Evolutionary conservation across 148 eudicot species (phyloP), one percentile per base, ranked within the genome.

Genomic region (Beta vulgaris): DNA sequence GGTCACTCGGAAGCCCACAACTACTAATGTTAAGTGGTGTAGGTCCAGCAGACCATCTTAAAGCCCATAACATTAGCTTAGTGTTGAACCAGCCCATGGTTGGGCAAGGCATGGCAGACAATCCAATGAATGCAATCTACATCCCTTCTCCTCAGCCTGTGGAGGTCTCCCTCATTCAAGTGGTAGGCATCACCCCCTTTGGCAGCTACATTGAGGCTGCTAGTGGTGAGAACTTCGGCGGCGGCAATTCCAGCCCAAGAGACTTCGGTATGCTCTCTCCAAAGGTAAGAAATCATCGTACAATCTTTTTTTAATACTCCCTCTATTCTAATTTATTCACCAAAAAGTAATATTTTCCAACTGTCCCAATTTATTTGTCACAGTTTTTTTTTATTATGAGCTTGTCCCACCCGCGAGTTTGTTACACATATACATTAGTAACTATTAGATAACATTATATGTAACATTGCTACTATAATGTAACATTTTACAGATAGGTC

Each of bases 1-100:
- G 98, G 13, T 91, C 98, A 55, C 78, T 94, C 4, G 98, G 98
- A 6, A 94, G 96, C 87, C 98, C 98, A 80, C 98, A 94, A 40
- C 48, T 94, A 34, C 69, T 94, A 9, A 91, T 94, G 97, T 60
- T 94, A 34, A 94, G 98, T 73, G 98, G 98, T 2, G 46, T 94
- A 1, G 98, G 98, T 53, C 96, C 98, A 71, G 72, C 62, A 32
- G 84, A 53, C 7, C 91, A 91, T 39, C 84, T 94, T 0, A 64
- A 78, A 75, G 90, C 91, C 81, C 91, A 86, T 69, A 90, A 91
- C 75, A 90, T 94, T 0, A 77, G 79, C 0, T 81, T 94, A 25
- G 86, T 91, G 19, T 26, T 86, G 81, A 84, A 91, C 80, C 86
- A 88, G 79, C 89, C 90, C 39, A 53, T 68, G 48, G 90, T 94